phyloP scores from a whole-genome alignment of 805 yeast genomes.

The Yarrowia hollandica region DNA sequence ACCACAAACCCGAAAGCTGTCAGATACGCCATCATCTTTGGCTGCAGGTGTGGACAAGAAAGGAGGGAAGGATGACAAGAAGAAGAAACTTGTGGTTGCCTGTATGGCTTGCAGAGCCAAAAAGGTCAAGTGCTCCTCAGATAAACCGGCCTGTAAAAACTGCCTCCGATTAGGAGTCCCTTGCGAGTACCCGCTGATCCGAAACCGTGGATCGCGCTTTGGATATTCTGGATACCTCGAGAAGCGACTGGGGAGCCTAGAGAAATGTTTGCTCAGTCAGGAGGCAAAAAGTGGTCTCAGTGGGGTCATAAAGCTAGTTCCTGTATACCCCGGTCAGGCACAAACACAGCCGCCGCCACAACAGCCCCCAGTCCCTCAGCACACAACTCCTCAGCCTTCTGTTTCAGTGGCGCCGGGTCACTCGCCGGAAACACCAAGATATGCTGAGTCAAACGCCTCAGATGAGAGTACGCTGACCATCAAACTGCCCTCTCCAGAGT shows the following conservation, averaged over 20 bases:
- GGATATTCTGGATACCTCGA: conserved; percentile 41
- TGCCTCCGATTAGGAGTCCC: conserved; percentile 40
- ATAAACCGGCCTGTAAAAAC: conserved; percentile 43
- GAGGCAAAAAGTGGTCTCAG: conserved; percentile 11
- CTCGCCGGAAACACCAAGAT: conserved; percentile 9
- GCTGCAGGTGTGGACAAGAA: neutral
- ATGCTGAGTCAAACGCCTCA: neutral
- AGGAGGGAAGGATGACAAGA: conserved; percentile 8
- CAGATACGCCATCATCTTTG: neutral
- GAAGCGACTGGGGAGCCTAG: conserved; percentile 34
- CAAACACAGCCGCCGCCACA: conserved; percentile 1
- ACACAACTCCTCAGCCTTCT: neutral
- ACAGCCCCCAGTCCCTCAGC: neutral
- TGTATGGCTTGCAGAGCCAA: conserved; percentile 43
- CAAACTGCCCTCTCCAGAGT: conserved; percentile 34
- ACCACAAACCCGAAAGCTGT: conserved; percentile 20
- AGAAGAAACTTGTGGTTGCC: conserved; percentile 41
- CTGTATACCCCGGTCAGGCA: neutral
- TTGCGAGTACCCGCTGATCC: conserved; percentile 42
- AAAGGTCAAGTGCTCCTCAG: conserved; percentile 44
- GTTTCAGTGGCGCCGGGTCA: neutral
- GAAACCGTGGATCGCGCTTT: conserved; percentile 43
- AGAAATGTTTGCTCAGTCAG: conserved; percentile 30
- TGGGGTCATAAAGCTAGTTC: conserved; percentile 10
- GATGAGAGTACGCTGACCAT: conserved; percentile 30